Evolutionary conservation across 2,329 filamentous ascomycete species (phyloP), one percentile per base, ranked within the genome.

Genomic region (Epichloe amarillans): DNA sequence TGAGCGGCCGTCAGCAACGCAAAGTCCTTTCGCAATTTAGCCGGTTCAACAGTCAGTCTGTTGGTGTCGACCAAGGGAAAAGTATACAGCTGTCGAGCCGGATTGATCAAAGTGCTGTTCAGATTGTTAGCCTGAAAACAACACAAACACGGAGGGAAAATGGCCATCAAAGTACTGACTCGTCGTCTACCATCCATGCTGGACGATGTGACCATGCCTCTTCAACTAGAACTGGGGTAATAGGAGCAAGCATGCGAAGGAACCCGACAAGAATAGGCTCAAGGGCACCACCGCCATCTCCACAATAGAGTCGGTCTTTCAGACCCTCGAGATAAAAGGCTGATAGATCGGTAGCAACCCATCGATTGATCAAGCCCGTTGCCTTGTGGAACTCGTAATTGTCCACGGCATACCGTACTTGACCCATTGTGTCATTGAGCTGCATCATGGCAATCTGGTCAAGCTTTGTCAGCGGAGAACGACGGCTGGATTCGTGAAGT

Each of bases 301-400:
- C 87, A 44, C 90, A 93, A 70, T 98, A 98, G 1, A 97, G 73
- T 3, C 88, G 77, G 61, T 98, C 93, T 67, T 98, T 98, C 59
- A 90, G 75, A 0, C 86, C 82, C 66, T 98, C 93, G 52, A 98
- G 80, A 65, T 97, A 98, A 66, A 96, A 95, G 0, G 91, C 84
- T 0, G 89, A 96, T 23, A 98, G 75, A 57, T 96, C 87, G 23
- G 76, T 81, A 50, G 82, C 81, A 53, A 95, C 76, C 83, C 90
- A 96, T 55, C 80, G 79, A 66, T 90, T 94, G 56, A 97, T 74
- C 4, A 76, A 69, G 53, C 74, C 80, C 5, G 89, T 72, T 12
- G 78, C 90, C 66, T 82, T 86, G 74, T 88, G 84, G 66, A 95
- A 96, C 61, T 95, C 87, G 62, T 87, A 85, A 26, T 78, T 78